Evolutionary conservation across 495 filamentous ascomycete species (phyloP).

Genomic region (Penicillium riverlandense): DNA sequence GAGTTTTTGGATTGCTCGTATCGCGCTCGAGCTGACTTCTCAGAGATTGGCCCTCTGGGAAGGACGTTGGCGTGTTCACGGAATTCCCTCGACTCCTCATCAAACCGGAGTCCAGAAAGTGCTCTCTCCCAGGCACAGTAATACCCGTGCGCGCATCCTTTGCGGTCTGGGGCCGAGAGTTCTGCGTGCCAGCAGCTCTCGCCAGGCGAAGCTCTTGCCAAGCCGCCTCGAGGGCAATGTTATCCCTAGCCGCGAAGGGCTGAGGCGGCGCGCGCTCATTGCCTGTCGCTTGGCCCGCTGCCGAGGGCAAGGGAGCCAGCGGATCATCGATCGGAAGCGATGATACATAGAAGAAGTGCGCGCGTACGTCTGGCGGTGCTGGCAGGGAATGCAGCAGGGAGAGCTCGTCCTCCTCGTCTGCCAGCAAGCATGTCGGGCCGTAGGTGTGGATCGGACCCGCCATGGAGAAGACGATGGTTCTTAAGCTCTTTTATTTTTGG

Average conservation of each 20-base stretch:
- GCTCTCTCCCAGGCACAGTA: constrained; percentile 33
- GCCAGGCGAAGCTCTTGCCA: constrained; percentile 50
- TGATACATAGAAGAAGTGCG: constrained; percentile 80
- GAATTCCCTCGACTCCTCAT: not conserved
- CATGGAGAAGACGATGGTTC: constrained; percentile 21
- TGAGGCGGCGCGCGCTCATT: constrained; percentile 52
- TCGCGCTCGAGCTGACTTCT: constrained; percentile 1
- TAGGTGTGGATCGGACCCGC: constrained; percentile 47
- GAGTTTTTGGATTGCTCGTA: constrained; percentile 1
- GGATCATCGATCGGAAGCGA: constrained; percentile 76
- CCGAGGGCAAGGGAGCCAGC: constrained; percentile 57
- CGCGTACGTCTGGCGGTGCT: constrained; percentile 42
- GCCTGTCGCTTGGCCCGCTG: constrained; percentile 39
- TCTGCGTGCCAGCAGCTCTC: constrained; percentile 19
- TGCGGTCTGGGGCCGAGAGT: constrained; percentile 26
- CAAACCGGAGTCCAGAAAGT: constrained; percentile 8
- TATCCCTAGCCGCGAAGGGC: constrained; percentile 74
- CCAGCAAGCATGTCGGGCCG: constrained; percentile 43
- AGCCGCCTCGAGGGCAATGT: constrained; percentile 62
- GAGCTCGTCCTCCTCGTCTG: constrained; percentile 29
- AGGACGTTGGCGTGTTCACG: too few species aligned
- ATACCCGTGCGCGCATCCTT: constrained; percentile 24
- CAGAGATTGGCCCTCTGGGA: not conserved
- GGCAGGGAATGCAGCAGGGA: constrained; percentile 23
- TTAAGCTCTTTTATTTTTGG: not conserved